A percentile compares a stretch with the other conserved stretches of the same genome.
phyloP scores from a whole-genome alignment of 345 rosid genomes.

The Stellera chamaejasme region DNA sequence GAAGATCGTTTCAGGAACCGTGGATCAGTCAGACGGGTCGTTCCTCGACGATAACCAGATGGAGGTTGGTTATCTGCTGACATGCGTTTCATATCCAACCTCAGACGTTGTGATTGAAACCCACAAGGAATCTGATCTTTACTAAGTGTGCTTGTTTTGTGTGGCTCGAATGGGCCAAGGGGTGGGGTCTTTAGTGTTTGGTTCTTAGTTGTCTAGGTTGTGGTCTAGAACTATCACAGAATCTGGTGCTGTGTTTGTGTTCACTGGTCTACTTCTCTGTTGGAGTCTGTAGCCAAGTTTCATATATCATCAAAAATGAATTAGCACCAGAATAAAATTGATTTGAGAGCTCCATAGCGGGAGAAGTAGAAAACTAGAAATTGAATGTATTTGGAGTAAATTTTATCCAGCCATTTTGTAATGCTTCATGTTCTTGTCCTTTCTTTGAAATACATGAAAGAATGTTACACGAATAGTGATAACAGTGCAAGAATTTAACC shows the following conservation, averaged over 20 bases:
- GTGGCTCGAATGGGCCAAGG: not conserved
- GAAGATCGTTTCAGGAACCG: constrained; percentile 48
- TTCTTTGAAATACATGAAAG: too few species aligned
- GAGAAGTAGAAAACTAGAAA: too few species aligned
- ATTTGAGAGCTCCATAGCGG: too few species aligned
- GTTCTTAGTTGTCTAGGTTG: too few species aligned
- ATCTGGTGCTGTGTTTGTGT: not conserved
- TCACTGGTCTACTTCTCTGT: not conserved
- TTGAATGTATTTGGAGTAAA: not conserved
- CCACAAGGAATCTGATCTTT: constrained; percentile 73
- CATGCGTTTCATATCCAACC: constrained; percentile 66
- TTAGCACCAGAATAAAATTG: too few species aligned
- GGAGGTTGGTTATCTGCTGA: constrained; percentile 51
- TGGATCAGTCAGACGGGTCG: constrained; percentile 81
- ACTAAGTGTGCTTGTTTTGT: constrained; percentile 13
- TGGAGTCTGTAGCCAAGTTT: not conserved
- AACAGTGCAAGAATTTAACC: too few species aligned
- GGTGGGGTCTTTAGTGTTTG: not conserved
- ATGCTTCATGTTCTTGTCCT: too few species aligned
- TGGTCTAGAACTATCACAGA: constrained; percentile 2
- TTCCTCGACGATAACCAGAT: constrained; percentile 62
- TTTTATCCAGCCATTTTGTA: not conserved
- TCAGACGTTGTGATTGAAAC: constrained; percentile 78
- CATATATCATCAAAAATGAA: too few species aligned
- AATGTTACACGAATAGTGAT: too few species aligned